These are phyloP conservation scores for Botryotinia narcissicola DNA, from an alignment of 2,329 filamentous ascomycete species.

Conservation along the genomic window DNA sequence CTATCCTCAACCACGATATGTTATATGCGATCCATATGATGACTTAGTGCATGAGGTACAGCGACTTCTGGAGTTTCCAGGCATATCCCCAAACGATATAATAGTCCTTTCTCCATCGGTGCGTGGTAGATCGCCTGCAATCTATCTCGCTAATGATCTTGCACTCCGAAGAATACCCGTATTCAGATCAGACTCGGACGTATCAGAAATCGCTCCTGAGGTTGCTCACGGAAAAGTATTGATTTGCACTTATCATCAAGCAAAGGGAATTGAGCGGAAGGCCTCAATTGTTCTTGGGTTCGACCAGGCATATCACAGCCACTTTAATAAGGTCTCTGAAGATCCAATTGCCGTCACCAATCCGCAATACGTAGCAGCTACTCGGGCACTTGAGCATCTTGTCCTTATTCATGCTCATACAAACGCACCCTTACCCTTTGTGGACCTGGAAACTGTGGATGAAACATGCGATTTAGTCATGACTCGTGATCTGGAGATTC, in stretches of 20 bases:
- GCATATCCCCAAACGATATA: not conserved
- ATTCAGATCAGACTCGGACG: conserved; percentile 18
- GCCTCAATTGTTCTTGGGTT: conserved; percentile 12
- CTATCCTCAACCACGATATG: conserved; percentile 12
- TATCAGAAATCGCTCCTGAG: conserved; percentile 8
- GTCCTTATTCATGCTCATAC: conserved; percentile 7
- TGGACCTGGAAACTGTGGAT: not conserved
- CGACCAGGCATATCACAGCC: conserved; percentile 2
- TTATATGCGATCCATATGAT: conserved; percentile 8
- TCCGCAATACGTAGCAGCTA: conserved; percentile 18
- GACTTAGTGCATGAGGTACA: conserved; percentile 11
- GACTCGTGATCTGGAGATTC: not conserved
- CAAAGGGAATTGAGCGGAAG: conserved; percentile 15
- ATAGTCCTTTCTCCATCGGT: conserved; percentile 16
- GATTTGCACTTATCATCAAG: conserved; percentile 16
- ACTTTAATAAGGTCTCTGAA: not conserved
- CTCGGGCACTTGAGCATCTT: conserved; percentile 14
- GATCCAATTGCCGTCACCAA: conserved; percentile 15
- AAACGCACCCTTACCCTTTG: not conserved
- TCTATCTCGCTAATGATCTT: conserved; percentile 12
- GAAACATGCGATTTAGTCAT: conserved; percentile 9
- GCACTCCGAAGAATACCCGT: conserved; percentile 5
- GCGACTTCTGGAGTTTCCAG: conserved; percentile 4
- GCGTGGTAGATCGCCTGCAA: not conserved
- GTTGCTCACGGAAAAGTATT: conserved; percentile 11